phyloP scores from a whole-genome alignment of 495 filamentous ascomycete species.

The Hypoxylon fragiforme region DNA sequence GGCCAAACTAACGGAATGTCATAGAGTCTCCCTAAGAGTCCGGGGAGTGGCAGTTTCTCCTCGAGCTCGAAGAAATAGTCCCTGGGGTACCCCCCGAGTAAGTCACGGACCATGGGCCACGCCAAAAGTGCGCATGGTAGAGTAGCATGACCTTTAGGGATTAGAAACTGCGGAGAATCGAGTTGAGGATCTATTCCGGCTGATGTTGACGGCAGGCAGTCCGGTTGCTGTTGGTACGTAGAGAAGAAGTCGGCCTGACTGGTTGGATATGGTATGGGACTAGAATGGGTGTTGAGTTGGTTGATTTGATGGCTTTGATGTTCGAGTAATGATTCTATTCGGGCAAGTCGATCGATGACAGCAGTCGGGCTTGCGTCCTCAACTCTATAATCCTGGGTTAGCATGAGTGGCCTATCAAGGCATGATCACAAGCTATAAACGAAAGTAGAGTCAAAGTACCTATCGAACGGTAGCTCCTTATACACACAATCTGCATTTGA shows the following conservation, averaged over 20 bases:
- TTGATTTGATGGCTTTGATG: conserved; percentile 40
- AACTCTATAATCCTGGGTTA: conserved; percentile 23
- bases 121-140: conserved; percentile 36
- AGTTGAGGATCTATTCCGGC: conserved; percentile 28
- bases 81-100: conserved; percentile 38
- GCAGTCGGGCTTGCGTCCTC: conserved; percentile 36
- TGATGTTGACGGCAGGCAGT: conserved; percentile 32
- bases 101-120: conserved; percentile 34
- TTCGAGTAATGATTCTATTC: conserved; percentile 40
- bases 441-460: conserved; percentile 23
- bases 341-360: conserved; percentile 39
- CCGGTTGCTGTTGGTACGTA: conserved; percentile 30
- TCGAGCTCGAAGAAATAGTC: conserved; percentile 41
- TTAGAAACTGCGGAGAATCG: conserved; percentile 38
- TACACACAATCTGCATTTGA: conserved; percentile 42
- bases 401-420: conserved; percentile 1
- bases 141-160: conserved; percentile 38
- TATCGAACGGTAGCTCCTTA: conserved; percentile 40
- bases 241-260: conserved; percentile 35
- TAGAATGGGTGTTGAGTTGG: conserved; percentile 31
- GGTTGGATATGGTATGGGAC: conserved; percentile 31
- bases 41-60: conserved; percentile 35
- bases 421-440: neutral
- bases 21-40: conserved; percentile 30
- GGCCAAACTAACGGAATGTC: conserved; percentile 34